Percentiles rank a stretch among this genome's conserved stretches.
phyloP scores from a whole-genome alignment of 1,139 yeast species.

The Saccharomyces hybrid region DNA sequence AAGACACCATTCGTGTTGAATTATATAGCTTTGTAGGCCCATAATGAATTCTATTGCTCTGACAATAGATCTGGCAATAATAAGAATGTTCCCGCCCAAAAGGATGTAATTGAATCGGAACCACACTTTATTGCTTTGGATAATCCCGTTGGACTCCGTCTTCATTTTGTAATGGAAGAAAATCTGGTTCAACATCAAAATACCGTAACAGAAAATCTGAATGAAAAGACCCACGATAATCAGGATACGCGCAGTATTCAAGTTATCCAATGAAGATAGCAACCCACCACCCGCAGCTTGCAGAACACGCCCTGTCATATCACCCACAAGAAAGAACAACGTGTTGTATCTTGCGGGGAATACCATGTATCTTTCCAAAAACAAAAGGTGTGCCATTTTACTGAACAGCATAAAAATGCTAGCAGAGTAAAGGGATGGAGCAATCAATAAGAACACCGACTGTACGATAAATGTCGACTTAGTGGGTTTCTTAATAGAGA shows the following conservation, averaged over 20 bases:
- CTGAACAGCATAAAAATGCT: conserved; percentile 41
- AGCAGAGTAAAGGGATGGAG: conserved; percentile 42
- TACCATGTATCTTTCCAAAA: conserved; percentile 30
- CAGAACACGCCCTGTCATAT: conserved; percentile 36
- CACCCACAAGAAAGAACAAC: conserved; percentile 38
- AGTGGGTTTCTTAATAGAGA: conserved; percentile 20
- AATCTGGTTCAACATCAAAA: conserved; percentile 29
- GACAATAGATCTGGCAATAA: conserved; percentile 38
- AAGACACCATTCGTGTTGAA: conserved; percentile 35
- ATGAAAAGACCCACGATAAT: conserved; percentile 33
- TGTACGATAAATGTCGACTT: conserved; percentile 36
- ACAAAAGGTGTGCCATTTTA: conserved; percentile 30
- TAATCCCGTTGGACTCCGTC: background rate
- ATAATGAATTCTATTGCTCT: conserved; percentile 37
- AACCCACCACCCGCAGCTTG: conserved; percentile 45
- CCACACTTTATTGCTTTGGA: conserved; percentile 13
- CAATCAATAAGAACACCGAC: conserved; percentile 34
- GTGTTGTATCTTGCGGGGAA: conserved; percentile 34
- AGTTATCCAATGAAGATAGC: conserved; percentile 20
- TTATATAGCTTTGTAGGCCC: conserved; percentile 35
- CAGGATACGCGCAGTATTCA: conserved; percentile 23
- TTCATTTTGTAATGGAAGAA: conserved; percentile 11
- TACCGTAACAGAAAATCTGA: conserved; percentile 36
- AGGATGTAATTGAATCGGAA: conserved; percentile 21
- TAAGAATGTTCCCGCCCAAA: conserved; percentile 30